Conservation (phyloP, 2,329 filamentous ascomycete species). For the Aureobasidium vineae region DNA sequence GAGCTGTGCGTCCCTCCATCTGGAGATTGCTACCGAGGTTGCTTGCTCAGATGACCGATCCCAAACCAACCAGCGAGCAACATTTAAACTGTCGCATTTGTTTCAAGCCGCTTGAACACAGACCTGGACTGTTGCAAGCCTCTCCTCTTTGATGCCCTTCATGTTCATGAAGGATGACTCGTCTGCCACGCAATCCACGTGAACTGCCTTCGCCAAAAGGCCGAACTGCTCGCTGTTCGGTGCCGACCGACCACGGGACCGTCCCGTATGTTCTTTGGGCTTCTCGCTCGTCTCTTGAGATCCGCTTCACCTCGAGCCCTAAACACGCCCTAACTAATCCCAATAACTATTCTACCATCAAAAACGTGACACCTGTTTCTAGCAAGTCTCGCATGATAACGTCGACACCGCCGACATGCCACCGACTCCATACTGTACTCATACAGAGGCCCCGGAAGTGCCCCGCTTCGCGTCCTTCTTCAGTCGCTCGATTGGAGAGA, state of each 20-base stretch:
- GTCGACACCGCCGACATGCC: constrained; percentile 15
- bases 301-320: neutral
- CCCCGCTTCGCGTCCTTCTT: constrained; percentile 20
- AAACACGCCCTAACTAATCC: neutral
- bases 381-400: neutral
- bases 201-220: neutral
- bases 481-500: neutral
- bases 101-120: neutral
- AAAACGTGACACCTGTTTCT: neutral
- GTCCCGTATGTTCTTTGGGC: neutral
- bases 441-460: constrained; percentile 1
- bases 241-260: neutral
- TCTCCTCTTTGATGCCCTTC: neutral
- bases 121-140: neutral
- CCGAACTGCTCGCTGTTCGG: neutral
- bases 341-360: neutral
- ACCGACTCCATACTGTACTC: constrained; percentile 14
- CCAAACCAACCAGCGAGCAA: neutral
- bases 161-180: neutral
- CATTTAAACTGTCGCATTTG: neutral
- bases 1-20: constrained; percentile 24
- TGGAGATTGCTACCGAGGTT: constrained; percentile 23
- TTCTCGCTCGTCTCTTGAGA: neutral
- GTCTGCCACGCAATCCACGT: neutral
- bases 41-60: constrained; percentile 6